phyloP scores from a whole-genome alignment of 495 filamentous ascomycete genomes.

The Lophium mytilinum region DNA sequence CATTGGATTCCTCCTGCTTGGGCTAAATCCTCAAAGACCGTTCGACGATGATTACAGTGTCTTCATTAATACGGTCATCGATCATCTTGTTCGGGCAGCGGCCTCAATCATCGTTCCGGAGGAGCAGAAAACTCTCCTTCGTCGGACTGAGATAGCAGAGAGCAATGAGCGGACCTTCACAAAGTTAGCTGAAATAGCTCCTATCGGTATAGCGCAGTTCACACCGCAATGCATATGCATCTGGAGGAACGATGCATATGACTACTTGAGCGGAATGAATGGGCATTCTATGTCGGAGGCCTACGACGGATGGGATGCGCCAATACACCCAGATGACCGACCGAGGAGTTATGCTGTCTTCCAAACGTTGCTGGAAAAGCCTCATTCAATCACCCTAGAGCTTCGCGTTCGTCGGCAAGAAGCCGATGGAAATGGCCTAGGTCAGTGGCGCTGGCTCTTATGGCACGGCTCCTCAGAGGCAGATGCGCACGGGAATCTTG shows the following conservation, averaged over 20 bases:
- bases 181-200: slow-evolving; percentile 2
- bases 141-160: not conserved
- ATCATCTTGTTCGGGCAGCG: slow-evolving; percentile 3
- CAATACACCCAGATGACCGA: slow-evolving; percentile 3
- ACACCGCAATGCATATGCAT: not conserved
- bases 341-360: not conserved
- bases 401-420: not conserved
- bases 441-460: slow-evolving; percentile 4
- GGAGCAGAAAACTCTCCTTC: not conserved
- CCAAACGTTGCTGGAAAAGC: not conserved
- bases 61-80: slow-evolving; percentile 1
- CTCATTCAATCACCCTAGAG: not conserved
- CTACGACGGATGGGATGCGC: not conserved
- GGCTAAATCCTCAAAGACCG: slow-evolving; percentile 10
- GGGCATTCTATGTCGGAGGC: not conserved
- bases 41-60: slow-evolving; percentile 7
- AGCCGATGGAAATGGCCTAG: not conserved
- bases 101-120: slow-evolving; percentile 2
- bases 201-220: slow-evolving; percentile 1
- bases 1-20: slow-evolving; percentile 8
- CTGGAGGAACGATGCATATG: not conserved
- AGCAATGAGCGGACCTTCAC: slow-evolving; percentile 6
- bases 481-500: slow-evolving; percentile 21
- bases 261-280: not conserved
- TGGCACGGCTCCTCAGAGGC: not conserved